Evolutionary conservation across 805 yeast species (phyloP).

Genomic region (Cyberlindnera sargentensis): DNA sequence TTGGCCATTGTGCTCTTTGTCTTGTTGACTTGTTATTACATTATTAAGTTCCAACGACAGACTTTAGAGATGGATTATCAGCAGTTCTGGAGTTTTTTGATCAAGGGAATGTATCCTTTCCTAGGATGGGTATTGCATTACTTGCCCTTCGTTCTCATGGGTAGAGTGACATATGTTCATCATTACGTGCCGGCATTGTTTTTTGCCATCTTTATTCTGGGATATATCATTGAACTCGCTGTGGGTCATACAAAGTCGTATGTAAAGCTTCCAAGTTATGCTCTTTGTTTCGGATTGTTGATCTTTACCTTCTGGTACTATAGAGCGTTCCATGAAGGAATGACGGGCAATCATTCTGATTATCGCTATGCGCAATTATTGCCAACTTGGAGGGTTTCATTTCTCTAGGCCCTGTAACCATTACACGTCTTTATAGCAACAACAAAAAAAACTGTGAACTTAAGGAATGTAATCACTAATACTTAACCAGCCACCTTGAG

Average conservation of each 20-base stretch:
- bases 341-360: constrained; percentile 48
- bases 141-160: constrained; percentile 72
- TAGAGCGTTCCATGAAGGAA: constrained; percentile 72
- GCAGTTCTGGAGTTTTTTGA: constrained; percentile 45
- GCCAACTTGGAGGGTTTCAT: constrained; percentile 41
- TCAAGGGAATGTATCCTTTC: constrained; percentile 75
- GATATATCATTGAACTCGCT: constrained; percentile 43
- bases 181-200: constrained; percentile 81
- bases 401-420: neutral
- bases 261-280: constrained; percentile 13
- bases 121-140: constrained; percentile 77
- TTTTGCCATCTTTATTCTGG: constrained; percentile 57
- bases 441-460: neutral
- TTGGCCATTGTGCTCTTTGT: constrained; percentile 48
- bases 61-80: constrained; percentile 40
- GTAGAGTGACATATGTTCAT: constrained; percentile 80
- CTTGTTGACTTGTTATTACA: constrained; percentile 26
- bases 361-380: constrained; percentile 49
- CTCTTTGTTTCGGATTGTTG: constrained; percentile 13
- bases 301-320: constrained; percentile 41
- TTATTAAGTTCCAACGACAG: constrained; percentile 81
- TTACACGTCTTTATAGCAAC: neutral
- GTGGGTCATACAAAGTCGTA: constrained; percentile 14
- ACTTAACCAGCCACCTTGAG: constrained; percentile 23
- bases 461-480: neutral